Evolutionary conservation across 257 asterid species (phyloP).

Genomic region (Catharanthus roseus): DNA sequence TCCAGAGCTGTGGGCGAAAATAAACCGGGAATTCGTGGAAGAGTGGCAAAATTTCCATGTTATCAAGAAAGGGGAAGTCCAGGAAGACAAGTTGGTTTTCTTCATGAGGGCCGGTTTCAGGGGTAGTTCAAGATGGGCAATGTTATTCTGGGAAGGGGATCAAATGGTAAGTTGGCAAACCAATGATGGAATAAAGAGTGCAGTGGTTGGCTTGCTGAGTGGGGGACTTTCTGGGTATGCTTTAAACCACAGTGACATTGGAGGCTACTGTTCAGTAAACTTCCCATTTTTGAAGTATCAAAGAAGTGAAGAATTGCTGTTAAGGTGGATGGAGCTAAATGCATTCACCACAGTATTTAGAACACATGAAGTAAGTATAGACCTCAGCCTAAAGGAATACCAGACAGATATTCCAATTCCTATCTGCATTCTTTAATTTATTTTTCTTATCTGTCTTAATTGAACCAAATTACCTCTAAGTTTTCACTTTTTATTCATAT

Average conservation of each 20-base stretch:
- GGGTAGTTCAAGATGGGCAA: conserved; percentile 74
- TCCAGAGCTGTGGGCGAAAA: conserved; percentile 88
- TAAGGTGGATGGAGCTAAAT: conserved; percentile 90
- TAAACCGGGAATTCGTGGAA: conserved; percentile 71
- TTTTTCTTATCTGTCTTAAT: background rate
- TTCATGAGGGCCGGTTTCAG: conserved; percentile 94
- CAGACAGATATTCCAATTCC: background rate
- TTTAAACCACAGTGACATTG: conserved; percentile 89
- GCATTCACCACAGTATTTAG: conserved; percentile 86
- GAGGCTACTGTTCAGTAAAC: conserved; percentile 85
- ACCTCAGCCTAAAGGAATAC: background rate
- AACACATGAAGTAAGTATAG: conserved; percentile 78
- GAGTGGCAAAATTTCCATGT: conserved; percentile 56
- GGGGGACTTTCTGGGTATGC: conserved; percentile 89
- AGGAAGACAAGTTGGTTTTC: conserved; percentile 64
- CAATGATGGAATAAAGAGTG: conserved; percentile 94
- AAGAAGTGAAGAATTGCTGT: conserved; percentile 80
- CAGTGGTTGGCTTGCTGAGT: conserved; percentile 79
- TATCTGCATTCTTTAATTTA: background rate
- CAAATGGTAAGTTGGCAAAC: conserved; percentile 99
- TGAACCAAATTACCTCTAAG: background rate
- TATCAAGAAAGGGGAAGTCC: conserved; percentile 31
- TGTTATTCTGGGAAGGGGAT: conserved; percentile 96
- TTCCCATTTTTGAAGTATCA: conserved; percentile 66
- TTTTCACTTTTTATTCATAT: background rate